A percentile compares a stretch with the other conserved stretches of the same genome.
phyloP scores from a whole-genome alignment of 169 alveolate genomes.

The Plasmodium knowlesi region DNA sequence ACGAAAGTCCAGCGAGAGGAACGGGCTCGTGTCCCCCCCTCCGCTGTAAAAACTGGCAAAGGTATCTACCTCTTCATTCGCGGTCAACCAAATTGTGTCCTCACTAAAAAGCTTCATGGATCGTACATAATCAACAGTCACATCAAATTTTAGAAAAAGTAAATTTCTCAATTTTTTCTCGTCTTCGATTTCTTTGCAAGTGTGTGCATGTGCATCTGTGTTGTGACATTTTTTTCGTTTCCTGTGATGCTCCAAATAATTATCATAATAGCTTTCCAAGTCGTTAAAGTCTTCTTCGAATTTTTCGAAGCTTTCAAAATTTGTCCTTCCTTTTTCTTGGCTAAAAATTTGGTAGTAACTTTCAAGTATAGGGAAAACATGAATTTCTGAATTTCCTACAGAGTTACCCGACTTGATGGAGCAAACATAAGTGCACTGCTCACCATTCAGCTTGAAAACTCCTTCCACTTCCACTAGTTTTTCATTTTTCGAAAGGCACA shows the following conservation, averaged over 20 bases:
- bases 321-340: background rate
- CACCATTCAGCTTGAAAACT: background rate
- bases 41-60: conserved; percentile 9
- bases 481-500: conserved; percentile 34
- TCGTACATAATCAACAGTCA: conserved; percentile 33
- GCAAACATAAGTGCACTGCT: conserved; percentile 6
- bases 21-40: background rate
- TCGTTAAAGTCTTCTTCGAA: conserved; percentile 26
- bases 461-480: background rate
- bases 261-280: conserved; percentile 32
- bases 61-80: background rate
- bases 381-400: conserved; percentile 20
- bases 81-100: background rate
- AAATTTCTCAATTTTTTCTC: background rate
- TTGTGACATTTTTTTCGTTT: background rate
- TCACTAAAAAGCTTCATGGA: background rate
- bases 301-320: background rate
- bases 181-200: conserved; percentile 4
- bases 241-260: background rate
- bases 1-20: conserved; percentile 12
- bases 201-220: background rate
- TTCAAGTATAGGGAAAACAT: conserved; percentile 48
- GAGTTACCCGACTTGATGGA: conserved; percentile 9
- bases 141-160: conserved; percentile 18
- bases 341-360: conserved; percentile 31